phyloP scores from a whole-genome alignment of 306 rosid species.

The Acacia acuminata region DNA sequence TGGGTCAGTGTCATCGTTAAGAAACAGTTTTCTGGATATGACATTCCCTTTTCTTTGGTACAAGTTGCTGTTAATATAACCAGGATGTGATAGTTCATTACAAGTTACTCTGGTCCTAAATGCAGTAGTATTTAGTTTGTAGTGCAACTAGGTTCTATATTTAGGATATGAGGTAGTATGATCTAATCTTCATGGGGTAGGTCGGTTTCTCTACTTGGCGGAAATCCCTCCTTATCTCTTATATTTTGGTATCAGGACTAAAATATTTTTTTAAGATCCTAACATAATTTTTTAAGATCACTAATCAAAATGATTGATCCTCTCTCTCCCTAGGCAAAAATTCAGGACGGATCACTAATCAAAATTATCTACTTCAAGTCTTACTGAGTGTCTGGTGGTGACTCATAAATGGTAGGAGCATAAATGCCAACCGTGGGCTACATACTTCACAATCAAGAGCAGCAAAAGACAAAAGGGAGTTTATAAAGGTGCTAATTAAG shows the following conservation, averaged over 20 bases:
- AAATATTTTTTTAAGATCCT: too few species aligned
- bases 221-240: too few species aligned
- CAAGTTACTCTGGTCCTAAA: not conserved
- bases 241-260: too few species aligned
- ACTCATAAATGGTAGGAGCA: not conserved
- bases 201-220: too few species aligned
- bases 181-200: too few species aligned
- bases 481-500: too few species aligned
- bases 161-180: not conserved
- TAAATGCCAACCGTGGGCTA: not conserved
- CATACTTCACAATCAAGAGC: not conserved
- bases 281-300: too few species aligned
- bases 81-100: not conserved
- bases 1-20: not conserved
- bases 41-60: not conserved
- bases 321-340: too few species aligned
- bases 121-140: too few species aligned
- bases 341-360: not conserved
- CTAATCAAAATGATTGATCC: too few species aligned
- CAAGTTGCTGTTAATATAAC: not conserved
- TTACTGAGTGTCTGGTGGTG: too few species aligned
- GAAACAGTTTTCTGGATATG: not conserved
- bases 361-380: not conserved
- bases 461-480: not conserved
- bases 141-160: too few species aligned